Base-by-base conservation (phyloP, 2,329 filamentous ascomycete species). In the Colletotrichum tofieldiae region DNA sequence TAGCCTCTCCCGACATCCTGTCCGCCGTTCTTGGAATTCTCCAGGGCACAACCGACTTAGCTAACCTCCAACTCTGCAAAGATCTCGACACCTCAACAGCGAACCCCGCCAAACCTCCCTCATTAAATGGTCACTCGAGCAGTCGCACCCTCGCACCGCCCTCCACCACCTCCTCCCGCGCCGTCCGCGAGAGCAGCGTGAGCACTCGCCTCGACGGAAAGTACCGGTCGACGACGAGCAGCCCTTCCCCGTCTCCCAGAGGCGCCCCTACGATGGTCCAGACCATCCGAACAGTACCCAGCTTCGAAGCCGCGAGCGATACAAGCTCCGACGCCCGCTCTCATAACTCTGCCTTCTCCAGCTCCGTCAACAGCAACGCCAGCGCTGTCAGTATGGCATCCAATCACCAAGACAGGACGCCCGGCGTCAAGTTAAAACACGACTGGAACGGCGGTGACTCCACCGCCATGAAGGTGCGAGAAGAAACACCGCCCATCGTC, bases 241-340 rank as follows among this genome's bases (percentile, higher is more conserved):
- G 75, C 73, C 78, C 71, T 65, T 72, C 74, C 51, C 71, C 69
- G 67, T 64, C 70, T 54, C 62, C 74, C 43, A 75, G 76, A 72
- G 75, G 75, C 61, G 78, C 80, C 54, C 77, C 76, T 69, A 79
- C 81, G 65, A 82, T 80, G 74, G 78, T 81, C 66, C 83, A 84
- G 76, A 90, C 88, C 39, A 91, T 91, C 73, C 87, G 89, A 73
- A 86, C 87, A 66, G 89, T 91, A 47, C 83, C 85, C 49, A 90
- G 87, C 81, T 86, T 87, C 78, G 88, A 90, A 78, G 77, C 79
- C 52, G 83, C 83, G 35, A 83, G 81, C 73, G 83, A 86, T 66
- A 86, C 86, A 52, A 84, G 84, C 73, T 83, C 81, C 63, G 82
- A 84, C 62, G 69, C 75, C 52, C 74, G 68, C 52, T 77, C 81